Percentiles rank a stretch among this genome's conserved stretches.
Evolutionary conservation across 2,329 filamentous ascomycete species (phyloP).

Genomic region (Ophiocordyceps australis): DNA sequence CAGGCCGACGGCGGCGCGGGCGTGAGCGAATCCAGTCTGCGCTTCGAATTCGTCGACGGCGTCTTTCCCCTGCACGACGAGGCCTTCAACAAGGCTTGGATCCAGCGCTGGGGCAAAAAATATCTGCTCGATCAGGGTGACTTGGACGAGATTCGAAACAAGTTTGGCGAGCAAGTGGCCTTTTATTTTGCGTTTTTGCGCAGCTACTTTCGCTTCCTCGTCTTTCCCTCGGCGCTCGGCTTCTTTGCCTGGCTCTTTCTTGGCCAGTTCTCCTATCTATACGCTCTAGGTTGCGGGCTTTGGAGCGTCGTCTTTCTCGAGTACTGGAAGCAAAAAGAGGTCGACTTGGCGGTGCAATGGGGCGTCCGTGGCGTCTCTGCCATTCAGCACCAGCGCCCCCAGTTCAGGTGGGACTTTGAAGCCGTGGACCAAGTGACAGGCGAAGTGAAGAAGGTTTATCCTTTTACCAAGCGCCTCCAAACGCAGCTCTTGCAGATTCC

Average conservation of each 20-base stretch:
- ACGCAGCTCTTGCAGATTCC: slow-evolving; percentile 70
- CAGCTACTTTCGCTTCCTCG: slow-evolving; percentile 70
- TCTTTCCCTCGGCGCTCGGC: slow-evolving; percentile 68
- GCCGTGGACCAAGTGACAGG: slow-evolving; percentile 66
- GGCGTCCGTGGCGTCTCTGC: slow-evolving; percentile 68
- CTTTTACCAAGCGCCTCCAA: slow-evolving; percentile 53
- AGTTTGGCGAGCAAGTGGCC: slow-evolving; percentile 69
- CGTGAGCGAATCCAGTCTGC: slow-evolving; percentile 47
- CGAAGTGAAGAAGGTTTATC: slow-evolving; percentile 59
- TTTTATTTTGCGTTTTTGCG: slow-evolving; percentile 95
- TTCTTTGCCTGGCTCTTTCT: slow-evolving; percentile 64
- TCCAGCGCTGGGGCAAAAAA: slow-evolving; percentile 57
- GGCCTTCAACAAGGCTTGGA: slow-evolving; percentile 55
- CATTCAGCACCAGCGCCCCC: slow-evolving; percentile 58
- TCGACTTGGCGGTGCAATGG: slow-evolving; percentile 76
- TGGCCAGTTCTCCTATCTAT: slow-evolving; percentile 67
- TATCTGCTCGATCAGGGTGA: slow-evolving; percentile 47
- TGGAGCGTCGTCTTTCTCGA: slow-evolving; percentile 86
- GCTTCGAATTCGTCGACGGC: slow-evolving; percentile 55
- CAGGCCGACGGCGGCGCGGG: slow-evolving; percentile 62
- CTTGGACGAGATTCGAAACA: slow-evolving; percentile 56
- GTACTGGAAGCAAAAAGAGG: slow-evolving; percentile 89
- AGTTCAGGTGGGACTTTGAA: slow-evolving; percentile 67
- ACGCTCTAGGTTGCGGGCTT: slow-evolving; percentile 60
- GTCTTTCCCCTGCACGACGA: slow-evolving; percentile 70